phyloP scores from a whole-genome alignment of 352 stramenopile species.

The Phytophthora parvispora region DNA sequence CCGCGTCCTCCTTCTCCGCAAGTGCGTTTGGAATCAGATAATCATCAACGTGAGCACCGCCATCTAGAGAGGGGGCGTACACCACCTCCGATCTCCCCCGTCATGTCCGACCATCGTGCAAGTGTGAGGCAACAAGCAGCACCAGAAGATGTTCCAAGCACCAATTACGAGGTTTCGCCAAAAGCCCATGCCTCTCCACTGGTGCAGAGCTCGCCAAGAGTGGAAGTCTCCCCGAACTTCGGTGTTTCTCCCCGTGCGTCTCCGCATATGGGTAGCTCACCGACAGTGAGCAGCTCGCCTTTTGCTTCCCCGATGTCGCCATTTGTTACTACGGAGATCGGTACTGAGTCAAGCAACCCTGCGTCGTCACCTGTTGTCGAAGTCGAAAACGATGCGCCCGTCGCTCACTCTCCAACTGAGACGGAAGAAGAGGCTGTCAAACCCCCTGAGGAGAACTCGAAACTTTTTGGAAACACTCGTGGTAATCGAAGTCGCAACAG shows the following conservation, averaged over 20 bases:
- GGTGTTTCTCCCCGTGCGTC: constrained; percentile 20
- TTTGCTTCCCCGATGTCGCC: constrained; percentile 32
- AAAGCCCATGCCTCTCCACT: constrained; percentile 20
- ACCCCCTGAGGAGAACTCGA: constrained; percentile 8
- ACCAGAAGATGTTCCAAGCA: constrained; percentile 12
- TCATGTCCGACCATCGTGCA: constrained; percentile 3
- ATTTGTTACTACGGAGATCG: constrained; percentile 16
- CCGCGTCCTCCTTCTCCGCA: constrained; percentile 37
- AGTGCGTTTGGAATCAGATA: constrained; percentile 21
- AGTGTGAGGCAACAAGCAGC: constrained; percentile 21
- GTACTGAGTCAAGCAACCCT: constrained; percentile 7
- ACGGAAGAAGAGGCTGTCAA: constrained; percentile 7
- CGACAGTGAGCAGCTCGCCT: constrained; percentile 41
- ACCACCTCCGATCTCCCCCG: constrained; percentile 32
- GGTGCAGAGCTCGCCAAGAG: constrained; percentile 21
- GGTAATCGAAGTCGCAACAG: constrained; percentile 37
- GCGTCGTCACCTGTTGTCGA: constrained; percentile 5
- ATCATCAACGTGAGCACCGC: constrained; percentile 19
- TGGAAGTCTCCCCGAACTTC: constrained; percentile 27
- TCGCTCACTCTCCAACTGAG: constrained; percentile 1
- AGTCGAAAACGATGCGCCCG: constrained; percentile 7
- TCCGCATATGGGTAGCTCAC: constrained; percentile 31
- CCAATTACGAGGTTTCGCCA: constrained; percentile 31
- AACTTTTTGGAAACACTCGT: constrained; percentile 6
- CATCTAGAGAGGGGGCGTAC: constrained; percentile 27